A percentile compares a stretch with the other conserved stretches of the same genome.
These are phyloP conservation scores for Coemansia sp. DNA, from an alignment of 371 early-diverging fungal species.

Conservation along the genomic window DNA sequence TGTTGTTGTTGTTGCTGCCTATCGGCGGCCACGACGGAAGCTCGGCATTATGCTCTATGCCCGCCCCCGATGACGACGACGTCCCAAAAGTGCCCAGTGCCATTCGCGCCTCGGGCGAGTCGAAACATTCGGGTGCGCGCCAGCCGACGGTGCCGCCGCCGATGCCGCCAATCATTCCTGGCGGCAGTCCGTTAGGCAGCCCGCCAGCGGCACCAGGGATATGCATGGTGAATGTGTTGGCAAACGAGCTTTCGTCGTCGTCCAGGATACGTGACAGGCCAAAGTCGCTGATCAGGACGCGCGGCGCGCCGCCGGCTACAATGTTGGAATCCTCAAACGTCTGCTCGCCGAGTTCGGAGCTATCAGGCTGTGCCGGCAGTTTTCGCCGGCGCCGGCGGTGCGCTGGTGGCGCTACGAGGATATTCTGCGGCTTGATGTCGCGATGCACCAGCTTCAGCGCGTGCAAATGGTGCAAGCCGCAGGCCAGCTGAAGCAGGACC, in stretches of 20 bases:
- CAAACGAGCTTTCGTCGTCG: conserved; percentile 91
- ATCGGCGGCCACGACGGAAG: conserved; percentile 34
- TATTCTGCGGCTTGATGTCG: conserved; percentile 93
- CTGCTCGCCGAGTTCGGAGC: conserved; percentile 3
- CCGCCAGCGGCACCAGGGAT: conserved; percentile 6
- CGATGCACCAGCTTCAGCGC: conserved; percentile 92
- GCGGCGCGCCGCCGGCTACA: conserved; percentile 49
- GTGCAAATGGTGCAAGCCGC: conserved; percentile 88
- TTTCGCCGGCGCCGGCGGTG: conserved; percentile 40
- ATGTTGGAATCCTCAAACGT: conserved; percentile 36
- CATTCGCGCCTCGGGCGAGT: conserved; percentile 40
- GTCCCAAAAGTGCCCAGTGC: not conserved
- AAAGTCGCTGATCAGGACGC: conserved; percentile 95
- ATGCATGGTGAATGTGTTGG: conserved; percentile 75
- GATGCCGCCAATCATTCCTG: conserved; percentile 41
- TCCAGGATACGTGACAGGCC: conserved; percentile 95
- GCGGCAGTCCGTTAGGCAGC: conserved; percentile 14
- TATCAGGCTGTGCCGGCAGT: conserved; percentile 2
- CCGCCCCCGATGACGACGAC: not conserved
- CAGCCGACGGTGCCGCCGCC: conserved; percentile 91
- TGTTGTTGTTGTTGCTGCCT: not conserved
- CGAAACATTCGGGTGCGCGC: conserved; percentile 90
- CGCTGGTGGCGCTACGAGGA: conserved; percentile 71
- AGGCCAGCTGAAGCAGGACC: conserved; percentile 74
- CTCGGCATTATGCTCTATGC: not conserved